Percentiles rank a stretch among this genome's conserved stretches.
Conservation (phyloP, 1,284 basidiomycete species). For the Amylostereum areolatum region DNA sequence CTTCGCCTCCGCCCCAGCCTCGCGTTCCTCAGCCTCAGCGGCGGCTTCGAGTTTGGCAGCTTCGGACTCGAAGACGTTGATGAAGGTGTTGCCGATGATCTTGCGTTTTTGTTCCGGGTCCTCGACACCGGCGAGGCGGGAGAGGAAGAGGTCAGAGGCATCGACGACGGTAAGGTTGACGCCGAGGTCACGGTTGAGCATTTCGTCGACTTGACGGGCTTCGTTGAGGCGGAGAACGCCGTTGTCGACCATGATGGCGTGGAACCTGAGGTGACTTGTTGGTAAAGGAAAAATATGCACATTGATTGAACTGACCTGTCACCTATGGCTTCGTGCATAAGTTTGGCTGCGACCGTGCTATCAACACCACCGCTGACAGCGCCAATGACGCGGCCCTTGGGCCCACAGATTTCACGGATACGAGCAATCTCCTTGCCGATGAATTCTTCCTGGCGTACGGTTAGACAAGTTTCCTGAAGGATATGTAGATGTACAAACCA, state of each 20-base stretch:
- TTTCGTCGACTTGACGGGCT: conserved; percentile 89
- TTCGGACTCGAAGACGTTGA: conserved; percentile 94
- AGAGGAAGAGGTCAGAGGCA: conserved; percentile 90
- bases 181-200: conserved; percentile 91
- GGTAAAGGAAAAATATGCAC: not conserved
- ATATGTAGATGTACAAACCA: conserved; percentile 49
- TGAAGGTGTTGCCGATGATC: conserved; percentile 99
- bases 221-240: conserved; percentile 94
- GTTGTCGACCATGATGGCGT: conserved; percentile 99
- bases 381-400: conserved; percentile 93
- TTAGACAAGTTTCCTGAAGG: conserved; percentile 3
- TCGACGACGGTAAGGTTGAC: conserved; percentile 97
- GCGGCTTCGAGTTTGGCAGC: conserved; percentile 85
- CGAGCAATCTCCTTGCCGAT: conserved; percentile 96
- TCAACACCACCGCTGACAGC: conserved; percentile 98
- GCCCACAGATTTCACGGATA: conserved; percentile 93
- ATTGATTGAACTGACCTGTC: conserved; percentile 57
- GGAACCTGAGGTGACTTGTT: conserved; percentile 60
- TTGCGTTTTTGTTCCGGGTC: conserved; percentile 98
- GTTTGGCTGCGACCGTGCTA: conserved; percentile 95
- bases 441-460: conserved; percentile 74
- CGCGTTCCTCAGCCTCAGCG: conserved; percentile 73
- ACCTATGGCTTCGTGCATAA: conserved; percentile 99
- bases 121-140: conserved; percentile 84
- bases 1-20: conserved; percentile 60